Evolutionary conservation across 2,329 filamentous ascomycete species (phyloP).

Genomic region (Plectosphaerella sp.): DNA sequence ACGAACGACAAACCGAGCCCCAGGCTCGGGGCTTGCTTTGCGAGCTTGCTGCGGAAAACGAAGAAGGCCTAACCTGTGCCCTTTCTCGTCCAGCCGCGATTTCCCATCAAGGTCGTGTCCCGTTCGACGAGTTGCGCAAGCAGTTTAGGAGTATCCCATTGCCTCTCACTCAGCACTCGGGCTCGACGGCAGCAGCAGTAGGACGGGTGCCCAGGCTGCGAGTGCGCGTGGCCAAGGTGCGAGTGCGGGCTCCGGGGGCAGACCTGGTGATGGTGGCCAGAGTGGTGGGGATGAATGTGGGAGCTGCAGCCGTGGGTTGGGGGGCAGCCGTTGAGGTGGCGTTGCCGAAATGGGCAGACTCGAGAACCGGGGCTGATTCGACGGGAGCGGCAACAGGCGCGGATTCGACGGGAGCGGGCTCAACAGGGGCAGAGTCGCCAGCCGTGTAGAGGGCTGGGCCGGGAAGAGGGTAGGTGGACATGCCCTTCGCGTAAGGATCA

Average conservation of each 20-base stretch:
- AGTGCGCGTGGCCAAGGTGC: not conserved
- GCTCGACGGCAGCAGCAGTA: no score
- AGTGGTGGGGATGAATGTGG: not conserved
- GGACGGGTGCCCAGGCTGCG: not conserved
- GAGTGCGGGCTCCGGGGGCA: not conserved
- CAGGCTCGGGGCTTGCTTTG: no score
- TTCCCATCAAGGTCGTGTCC: no score
- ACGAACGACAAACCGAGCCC: no score
- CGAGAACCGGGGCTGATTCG: not conserved
- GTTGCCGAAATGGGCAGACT: not conserved
- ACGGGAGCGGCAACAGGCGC: no score
- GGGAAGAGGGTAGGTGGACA: not conserved
- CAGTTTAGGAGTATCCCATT: no score
- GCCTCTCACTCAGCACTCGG: no score
- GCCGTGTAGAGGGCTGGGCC: not conserved
- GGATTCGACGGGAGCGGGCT: no score
- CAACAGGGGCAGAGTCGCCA: not conserved
- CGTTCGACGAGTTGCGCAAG: no score
- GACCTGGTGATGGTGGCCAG: not conserved
- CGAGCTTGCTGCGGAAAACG: no score
- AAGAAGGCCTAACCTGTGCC: no score
- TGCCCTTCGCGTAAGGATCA: constrained; percentile 13
- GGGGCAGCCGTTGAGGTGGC: not conserved
- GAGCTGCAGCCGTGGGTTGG: not conserved
- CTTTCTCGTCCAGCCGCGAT: no score